Conservation (phyloP, 768 basidiomycete genomes). For the Podaxis sp. region DNA sequence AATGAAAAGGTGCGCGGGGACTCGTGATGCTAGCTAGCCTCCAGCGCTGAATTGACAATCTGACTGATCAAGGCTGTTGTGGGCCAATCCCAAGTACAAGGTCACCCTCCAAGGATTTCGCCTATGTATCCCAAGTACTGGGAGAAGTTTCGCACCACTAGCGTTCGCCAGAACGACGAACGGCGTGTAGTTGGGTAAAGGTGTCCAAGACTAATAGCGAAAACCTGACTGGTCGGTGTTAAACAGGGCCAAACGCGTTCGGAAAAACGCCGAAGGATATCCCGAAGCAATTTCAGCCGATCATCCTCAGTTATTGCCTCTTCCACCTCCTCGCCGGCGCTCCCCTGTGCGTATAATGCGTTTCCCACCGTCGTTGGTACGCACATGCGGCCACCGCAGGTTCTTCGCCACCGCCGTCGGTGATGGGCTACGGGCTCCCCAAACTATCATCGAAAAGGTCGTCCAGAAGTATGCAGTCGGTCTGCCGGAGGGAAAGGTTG, state of each 20-base stretch:
- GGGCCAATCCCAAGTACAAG: too few species aligned
- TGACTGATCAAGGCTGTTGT: too few species aligned
- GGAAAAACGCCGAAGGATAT: not conserved
- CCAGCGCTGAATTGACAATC: too few species aligned
- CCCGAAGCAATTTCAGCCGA: not conserved
- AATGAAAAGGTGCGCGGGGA: too few species aligned
- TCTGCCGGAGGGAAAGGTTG: conserved; percentile 70
- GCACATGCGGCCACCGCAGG: conserved; percentile 16
- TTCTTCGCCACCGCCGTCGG: conserved; percentile 26
- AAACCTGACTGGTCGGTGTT: not conserved
- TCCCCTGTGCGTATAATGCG: conserved; percentile 2
- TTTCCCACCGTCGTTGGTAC: not conserved
- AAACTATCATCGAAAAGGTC: conserved; percentile 96
- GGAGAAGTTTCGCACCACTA: too few species aligned
- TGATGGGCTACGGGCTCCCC: conserved; percentile 42
- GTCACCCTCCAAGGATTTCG: too few species aligned
- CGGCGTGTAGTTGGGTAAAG: too few species aligned
- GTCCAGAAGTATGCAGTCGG: conserved; percentile 97
- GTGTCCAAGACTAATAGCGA: not conserved
- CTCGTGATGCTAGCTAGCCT: too few species aligned
- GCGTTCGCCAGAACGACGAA: too few species aligned
- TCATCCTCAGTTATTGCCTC: not conserved
- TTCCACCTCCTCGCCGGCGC: not conserved
- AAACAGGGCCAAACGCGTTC: not conserved
- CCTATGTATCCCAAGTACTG: too few species aligned